Evolutionary conservation across 2,329 filamentous ascomycete species (phyloP), one percentile per base, ranked within the genome.

Genomic region (Hysterium pulicare): DNA sequence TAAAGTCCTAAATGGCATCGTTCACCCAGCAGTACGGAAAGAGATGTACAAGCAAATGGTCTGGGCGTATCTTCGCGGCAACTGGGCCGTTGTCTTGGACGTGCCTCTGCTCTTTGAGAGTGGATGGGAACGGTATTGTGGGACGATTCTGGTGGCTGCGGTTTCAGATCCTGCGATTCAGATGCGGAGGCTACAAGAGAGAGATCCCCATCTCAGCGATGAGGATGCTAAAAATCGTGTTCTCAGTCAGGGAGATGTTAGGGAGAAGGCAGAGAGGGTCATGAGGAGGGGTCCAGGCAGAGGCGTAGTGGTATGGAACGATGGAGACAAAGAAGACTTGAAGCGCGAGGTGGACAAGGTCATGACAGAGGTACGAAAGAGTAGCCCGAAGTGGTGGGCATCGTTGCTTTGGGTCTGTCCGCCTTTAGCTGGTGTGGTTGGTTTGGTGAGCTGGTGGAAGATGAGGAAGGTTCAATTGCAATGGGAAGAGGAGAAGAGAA

Each of bases 31-130:
- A 0, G 90, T 98, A 32, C 78, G 90, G 31, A 76, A 73, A 60
- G 89, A 87, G 64, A 91, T 96, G 77, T 88, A 89, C 66, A 81
- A 77, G 56, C 74, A 78, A 36, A 78, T 97, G 43, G 60, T 89
- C n/a, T 72, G 74, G 47, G 81, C 80, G 54, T 96, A 95, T 59
- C 42, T 93, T 11, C 69, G 69, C 1, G 91, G 93, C 0, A 66
- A 82, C 61, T 93, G 91, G 89, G 90, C 90, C 0, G 89, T 95
- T 3, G 85, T 98, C 26, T 75, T 97, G 13, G 93, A 98, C 62
- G 84, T 98, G 7, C 93, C 93, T 39, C 72, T 98, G 41, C 76
- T 98, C 32, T 96, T 96, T 57, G 93, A 98, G 74, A 85, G 82
- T 54, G 82, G 83, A 2, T 83, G 95, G 68, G 93, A 98, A 66